These are phyloP conservation scores for Saposhnikovia divaricata DNA, from an alignment of 129 eudicot species.

Conservation along the genomic window DNA sequence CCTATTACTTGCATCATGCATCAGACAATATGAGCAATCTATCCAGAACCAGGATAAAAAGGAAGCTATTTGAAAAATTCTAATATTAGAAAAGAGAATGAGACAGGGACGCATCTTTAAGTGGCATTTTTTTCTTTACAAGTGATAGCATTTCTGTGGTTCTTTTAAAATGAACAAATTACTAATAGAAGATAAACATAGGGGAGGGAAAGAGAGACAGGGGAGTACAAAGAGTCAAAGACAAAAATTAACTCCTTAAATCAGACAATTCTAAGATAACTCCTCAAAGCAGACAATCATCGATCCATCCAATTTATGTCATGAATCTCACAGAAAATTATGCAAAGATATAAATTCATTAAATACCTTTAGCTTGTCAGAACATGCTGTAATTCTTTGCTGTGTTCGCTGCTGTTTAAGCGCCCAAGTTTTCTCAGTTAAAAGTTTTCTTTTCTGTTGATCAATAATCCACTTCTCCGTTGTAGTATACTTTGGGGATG, in stretches of 20 bases:
- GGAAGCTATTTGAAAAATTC: neutral
- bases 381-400: conserved; percentile 59
- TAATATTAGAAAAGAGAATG: neutral
- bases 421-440: conserved; percentile 51
- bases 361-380: conserved; percentile 73
- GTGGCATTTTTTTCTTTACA: neutral
- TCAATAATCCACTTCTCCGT: conserved; percentile 78
- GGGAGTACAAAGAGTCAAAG: neutral
- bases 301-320: neutral
- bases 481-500: conserved; percentile 62
- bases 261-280: neutral
- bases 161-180: neutral
- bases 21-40: neutral
- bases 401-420: conserved; percentile 71
- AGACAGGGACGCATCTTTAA: neutral
- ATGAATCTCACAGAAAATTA: neutral
- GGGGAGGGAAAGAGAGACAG: neutral
- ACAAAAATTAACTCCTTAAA: neutral
- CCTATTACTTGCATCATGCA: neutral
- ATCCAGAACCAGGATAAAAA: neutral
- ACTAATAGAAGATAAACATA: neutral
- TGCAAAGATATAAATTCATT: neutral
- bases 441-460: conserved; percentile 64
- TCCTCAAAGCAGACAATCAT: neutral
- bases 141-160: neutral